Percentiles rank a stretch among this genome's conserved stretches.
Evolutionary conservation across 441 rosid species (phyloP).

Genomic region (Manihot esculenta): DNA sequence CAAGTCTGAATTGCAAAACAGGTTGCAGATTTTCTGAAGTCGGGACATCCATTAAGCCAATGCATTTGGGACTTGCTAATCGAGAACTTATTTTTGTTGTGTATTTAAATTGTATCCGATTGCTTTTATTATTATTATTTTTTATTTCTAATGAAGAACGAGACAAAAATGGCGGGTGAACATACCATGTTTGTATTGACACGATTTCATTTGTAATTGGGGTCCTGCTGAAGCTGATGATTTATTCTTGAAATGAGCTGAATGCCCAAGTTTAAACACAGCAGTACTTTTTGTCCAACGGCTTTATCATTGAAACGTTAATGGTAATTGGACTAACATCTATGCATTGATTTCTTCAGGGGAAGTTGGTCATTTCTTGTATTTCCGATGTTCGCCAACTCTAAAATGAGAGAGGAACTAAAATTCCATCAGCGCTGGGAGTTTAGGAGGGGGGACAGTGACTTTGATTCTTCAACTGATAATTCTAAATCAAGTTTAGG

Average conservation of each 20-base stretch:
- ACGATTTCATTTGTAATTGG: conserved; percentile 7
- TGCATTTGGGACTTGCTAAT: not conserved
- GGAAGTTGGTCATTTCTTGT: not conserved
- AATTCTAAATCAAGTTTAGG: conserved; percentile 35
- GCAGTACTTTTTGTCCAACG: too few species aligned
- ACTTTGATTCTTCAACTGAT: conserved; percentile 46
- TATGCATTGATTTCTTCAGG: conserved; percentile 8
- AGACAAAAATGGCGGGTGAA: not conserved
- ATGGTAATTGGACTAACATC: not conserved
- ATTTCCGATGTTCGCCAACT: conserved; percentile 22
- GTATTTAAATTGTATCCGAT: not conserved
- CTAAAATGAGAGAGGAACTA: conserved; percentile 34
- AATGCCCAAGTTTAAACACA: not conserved
- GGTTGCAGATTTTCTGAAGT: not conserved
- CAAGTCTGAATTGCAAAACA: not conserved
- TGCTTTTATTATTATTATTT: too few species aligned
- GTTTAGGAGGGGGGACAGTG: conserved; percentile 41
- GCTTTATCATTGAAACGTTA: not conserved
- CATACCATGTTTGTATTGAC: not conserved
- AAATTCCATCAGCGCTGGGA: conserved; percentile 54
- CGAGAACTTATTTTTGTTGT: not conserved
- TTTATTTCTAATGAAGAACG: not conserved
- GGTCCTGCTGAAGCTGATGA: not conserved
- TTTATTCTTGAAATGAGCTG: conserved; percentile 9
- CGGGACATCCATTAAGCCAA: not conserved